Evolutionary conservation across 768 basidiomycete species (phyloP), one percentile per base, ranked within the genome.

Genomic region (Exidia glandulosa): DNA sequence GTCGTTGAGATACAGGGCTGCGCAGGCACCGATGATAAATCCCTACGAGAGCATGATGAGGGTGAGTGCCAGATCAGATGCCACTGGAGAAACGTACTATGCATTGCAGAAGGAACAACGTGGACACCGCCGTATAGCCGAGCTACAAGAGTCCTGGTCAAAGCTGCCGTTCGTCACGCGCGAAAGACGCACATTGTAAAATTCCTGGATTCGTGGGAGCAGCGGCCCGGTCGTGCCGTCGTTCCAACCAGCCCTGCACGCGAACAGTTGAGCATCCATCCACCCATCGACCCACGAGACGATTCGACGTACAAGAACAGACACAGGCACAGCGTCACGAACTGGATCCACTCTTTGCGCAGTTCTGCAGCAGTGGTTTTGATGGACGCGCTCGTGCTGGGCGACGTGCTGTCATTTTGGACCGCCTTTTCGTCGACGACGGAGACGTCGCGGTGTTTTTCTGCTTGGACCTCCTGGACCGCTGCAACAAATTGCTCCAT

Each of bases 181-280:
- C n/a, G n/a, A n/a, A n/a, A 6, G 10, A 37, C 60, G 30, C 16
- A 64, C 63, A 16, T 62, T n/a, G 30, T 64, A 64, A 45, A 55
- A 29, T 3, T 34, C 57, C 34, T 64, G 63, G 27, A 64, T 64
- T 7, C 33, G 31, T 9, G 61, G 58, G 3, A 64, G 45, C 19
- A 64, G 29, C 10, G 61, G 61, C 2, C 61, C 61, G 25, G 30
- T 14, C 16, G 12, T 54, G 19, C 25, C 50, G 50, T 90, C 89
- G 65, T 86, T 88, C 88, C 88, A 91, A 16, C 90, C 90, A 88
- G 70, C 61, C 85, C n/a, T n/a, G n/a, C n/a, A n/a, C n/a, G n/a
- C n/a, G n/a, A n/a, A n/a, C n/a, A n/a, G n/a, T n/a, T n/a, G n/a
- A n/a, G n/a, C n/a, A n/a, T n/a, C n/a, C n/a, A n/a, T n/a, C n/a